Base-by-base conservation (phyloP, 129 eudicot genomes). In the Chrysanthemum seticuspe region DNA sequence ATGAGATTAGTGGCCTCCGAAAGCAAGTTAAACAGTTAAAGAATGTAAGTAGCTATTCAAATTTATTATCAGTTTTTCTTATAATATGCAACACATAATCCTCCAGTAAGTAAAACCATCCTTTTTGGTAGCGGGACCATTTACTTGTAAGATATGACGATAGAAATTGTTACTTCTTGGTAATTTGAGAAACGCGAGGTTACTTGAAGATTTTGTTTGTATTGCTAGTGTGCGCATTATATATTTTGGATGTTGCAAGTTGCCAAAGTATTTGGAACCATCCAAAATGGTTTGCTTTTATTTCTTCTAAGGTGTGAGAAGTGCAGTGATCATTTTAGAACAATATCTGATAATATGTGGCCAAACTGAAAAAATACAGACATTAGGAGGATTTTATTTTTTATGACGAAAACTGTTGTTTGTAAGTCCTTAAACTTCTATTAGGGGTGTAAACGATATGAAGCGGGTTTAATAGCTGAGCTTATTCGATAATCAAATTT, bases 1-100 rank as follows among this genome's bases (percentile, higher is more conserved):
- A 87, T 23, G 93, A 94, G 80, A 91, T 90, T 76, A 70, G 81
- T 18, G 97, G 97, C 71, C 98, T 94, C 56, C 88, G 88, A 23
- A 79, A 78, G 48, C 97, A 94, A 94, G 98, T 90, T 74, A 82
- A 82, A 71, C 90, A 82, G 74, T 82, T 94, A 18, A 85, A 87
- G 65, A 80, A 84, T 75, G 98, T 90, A 80, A 77, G 82, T 18
- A 13, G 18, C 67, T 27, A 27, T 64, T 25, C 11, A n/a, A 6
- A 3, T 40, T 36, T 6, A 6, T 51, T 78, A 16, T 25, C n/a
- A 48, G 23, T 40, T 77, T 67, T 6, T 60, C 52, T 55, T 40
- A 55, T 62, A 21, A 70, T 62, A 58, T 40, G 13, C 15, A 16
- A 54, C 70, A 44, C 61, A 49, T 25, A 7, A 59, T 76, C 44